Evolutionary conservation across 805 yeast species (phyloP).

Genomic region (Suhomyces pyralidae): DNA sequence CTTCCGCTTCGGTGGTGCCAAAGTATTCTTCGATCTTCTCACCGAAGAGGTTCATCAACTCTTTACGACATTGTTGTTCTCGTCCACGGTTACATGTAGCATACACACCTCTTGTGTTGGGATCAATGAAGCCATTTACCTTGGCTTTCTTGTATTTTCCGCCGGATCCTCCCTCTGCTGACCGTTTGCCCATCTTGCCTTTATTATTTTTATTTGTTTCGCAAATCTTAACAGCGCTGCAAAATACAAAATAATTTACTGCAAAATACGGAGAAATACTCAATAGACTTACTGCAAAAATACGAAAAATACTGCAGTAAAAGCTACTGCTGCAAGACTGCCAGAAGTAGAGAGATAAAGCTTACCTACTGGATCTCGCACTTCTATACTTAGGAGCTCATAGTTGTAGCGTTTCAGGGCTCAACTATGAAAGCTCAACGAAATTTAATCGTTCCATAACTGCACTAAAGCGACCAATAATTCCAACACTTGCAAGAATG

Average conservation of each 20-base stretch:
- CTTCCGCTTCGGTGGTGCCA: conserved; percentile 17
- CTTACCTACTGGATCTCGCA: too few species aligned
- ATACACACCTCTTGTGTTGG: conserved; percentile 82
- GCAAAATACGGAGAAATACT: not conserved
- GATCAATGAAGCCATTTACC: conserved; percentile 61
- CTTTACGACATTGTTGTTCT: conserved; percentile 76
- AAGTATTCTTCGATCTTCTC: conserved; percentile 38
- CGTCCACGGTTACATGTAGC: conserved; percentile 84
- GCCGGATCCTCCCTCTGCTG: conserved; percentile 15
- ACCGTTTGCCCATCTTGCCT: conserved; percentile 28
- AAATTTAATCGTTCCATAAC: too few species aligned
- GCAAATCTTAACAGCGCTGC: not conserved
- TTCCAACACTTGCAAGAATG: too few species aligned
- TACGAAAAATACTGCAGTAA: too few species aligned
- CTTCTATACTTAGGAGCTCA: too few species aligned
- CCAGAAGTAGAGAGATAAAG: not conserved
- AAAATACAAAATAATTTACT: not conserved
- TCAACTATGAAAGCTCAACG: too few species aligned
- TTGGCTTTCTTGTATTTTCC: conserved; percentile 43
- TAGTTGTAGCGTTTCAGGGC: too few species aligned
- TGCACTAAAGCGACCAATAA: too few species aligned
- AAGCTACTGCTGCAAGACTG: not conserved
- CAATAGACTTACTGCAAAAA: not conserved
- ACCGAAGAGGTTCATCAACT: conserved; percentile 55
- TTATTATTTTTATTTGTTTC: not conserved